Conservation (phyloP, 192 early-diverging fungal genomes). For the Umbelopsis sp. region DNA sequence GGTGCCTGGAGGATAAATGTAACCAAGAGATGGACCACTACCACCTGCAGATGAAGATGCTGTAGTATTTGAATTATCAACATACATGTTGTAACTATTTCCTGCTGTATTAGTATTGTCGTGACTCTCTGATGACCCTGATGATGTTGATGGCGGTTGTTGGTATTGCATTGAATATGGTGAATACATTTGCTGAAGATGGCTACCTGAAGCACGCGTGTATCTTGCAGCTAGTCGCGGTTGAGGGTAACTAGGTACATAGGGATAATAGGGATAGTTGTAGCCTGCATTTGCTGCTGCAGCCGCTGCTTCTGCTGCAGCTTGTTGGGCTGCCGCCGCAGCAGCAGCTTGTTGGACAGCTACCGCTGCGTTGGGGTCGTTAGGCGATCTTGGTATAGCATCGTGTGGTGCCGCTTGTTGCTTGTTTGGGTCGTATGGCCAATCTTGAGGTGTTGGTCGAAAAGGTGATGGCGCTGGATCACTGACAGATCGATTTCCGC, state of each 20-base stretch:
- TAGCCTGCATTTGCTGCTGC: constrained; percentile 3
- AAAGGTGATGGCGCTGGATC: constrained; percentile 32
- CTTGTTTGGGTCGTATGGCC: constrained; percentile 6
- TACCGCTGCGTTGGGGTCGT: constrained; percentile 1
- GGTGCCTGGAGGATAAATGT: background rate
- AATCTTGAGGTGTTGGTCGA: constrained; percentile 9
- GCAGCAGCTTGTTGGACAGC: background rate
- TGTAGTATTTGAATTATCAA: background rate
- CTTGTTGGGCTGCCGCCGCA: background rate
- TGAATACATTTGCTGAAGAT: constrained; percentile 15
- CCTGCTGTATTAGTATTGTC: background rate
- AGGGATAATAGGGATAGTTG: constrained; percentile 18
- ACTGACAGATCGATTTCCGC: constrained; percentile 34
- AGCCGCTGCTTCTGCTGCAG: background rate
- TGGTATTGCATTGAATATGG: constrained; percentile 15
- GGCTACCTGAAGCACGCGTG: constrained; percentile 7
- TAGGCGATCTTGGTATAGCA: constrained; percentile 4
- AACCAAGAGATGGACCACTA: background rate
- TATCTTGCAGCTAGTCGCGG: constrained; percentile 16
- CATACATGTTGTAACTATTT: background rate
- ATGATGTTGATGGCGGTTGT: background rate
- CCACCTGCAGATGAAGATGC: background rate
- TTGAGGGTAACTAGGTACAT: constrained; percentile 12
- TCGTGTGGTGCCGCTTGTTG: background rate
- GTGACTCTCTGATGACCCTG: background rate